Evolutionary conservation across 2,329 filamentous ascomycete species (phyloP), one percentile per base, ranked within the genome.

Genomic region (Gnomoniopsis smithogilvyi): DNA sequence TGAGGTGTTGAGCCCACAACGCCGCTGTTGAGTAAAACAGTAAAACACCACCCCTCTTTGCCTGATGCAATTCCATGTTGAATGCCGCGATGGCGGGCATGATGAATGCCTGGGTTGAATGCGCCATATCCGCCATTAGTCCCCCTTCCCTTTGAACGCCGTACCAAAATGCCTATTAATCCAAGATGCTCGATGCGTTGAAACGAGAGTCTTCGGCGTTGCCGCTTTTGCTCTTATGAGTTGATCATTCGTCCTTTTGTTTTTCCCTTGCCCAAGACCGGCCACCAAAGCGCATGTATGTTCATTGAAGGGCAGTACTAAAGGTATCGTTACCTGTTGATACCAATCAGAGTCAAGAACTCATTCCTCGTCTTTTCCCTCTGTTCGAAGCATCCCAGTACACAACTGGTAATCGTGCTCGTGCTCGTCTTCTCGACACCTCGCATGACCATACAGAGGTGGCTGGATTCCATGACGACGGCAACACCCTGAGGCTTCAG

Each of bases 381-480:
- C 62, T 88, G 88, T 70, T 96, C 88, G 81, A 99, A 96, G 68
- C 92, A 93, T 43, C 95, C 95, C n/a, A 98, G 84, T 76, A 99
- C 96, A 72, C 94, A 98, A 78, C 92, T 97, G 19, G 95, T 99
- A 41, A 96, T 95, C 7, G 95, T 98, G 19, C 85, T 89, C 53
- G 90, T 88, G 45, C 82, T 85, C 0, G 92, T 92, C 80, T 99
- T 97, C 72, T 97, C 86, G 11, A 99, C 94, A n/a, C 95, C 95
- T 50, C 95, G 86, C 93, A 97, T 98, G 17, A 96, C 92, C 94
- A 98, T 99, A 80, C 95, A 99, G 50, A 98, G 79, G 76, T 99
- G 95, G 69, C 87, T 93, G 15, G 91, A 96, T 71, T 99, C 95
- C 89, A 99, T 96, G 61, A 99, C 94, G 2, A 99, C 95, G 21